Base-by-base conservation (phyloP, 2,329 filamentous ascomycete genomes). In the Colletotrichum sansevieriae region DNA sequence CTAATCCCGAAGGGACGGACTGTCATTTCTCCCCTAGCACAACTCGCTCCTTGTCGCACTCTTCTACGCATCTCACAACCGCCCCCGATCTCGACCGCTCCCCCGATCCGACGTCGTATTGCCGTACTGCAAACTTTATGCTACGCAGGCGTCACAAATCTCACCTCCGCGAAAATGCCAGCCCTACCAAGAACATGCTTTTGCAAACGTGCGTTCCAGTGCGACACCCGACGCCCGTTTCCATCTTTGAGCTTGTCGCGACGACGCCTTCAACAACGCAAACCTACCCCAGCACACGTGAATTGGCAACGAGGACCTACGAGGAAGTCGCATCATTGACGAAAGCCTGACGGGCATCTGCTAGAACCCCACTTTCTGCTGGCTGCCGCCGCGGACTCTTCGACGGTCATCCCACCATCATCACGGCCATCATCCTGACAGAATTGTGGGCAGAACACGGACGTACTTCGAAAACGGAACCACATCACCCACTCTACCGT, bases 31-130 rank as follows among this genome's bases (percentile, higher is more conserved):
- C 10, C 35, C 35, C 35, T 39, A 13, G 20, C 25, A 1, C 20
- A 18, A 9, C 11, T 52, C 6, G 22, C 25, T 37, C 47, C 39
- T 55, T 18, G 25, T 47, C 49, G 41, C 18, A 18, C 18, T 18
- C 18, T 18, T 18, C 18, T 25, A 56, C 43, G 10, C 52, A 44
- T 39, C 12, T 51, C 35, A 37, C 64, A 39, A 37, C 49, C 35
- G 57, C 35, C 64, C 43, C 65, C 46, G 39, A 68, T 46, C 60
- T 64, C 35, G 10, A 51, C 13, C 54, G 22, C 37, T 25, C 44
- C 15, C 33, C 41, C 65, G 65, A 64, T 68, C 60, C 41, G 22
- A 60, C 39, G 65, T 68, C 15, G 54, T 39, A 59, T 68, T 18
- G 54, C 54, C 61, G 61, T 55, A 39, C 39, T 55, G 33, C 52